Evolutionary conservation across 2,329 filamentous ascomycete species (phyloP).

Genomic region (Aspergillus fumigatiaffinis): DNA sequence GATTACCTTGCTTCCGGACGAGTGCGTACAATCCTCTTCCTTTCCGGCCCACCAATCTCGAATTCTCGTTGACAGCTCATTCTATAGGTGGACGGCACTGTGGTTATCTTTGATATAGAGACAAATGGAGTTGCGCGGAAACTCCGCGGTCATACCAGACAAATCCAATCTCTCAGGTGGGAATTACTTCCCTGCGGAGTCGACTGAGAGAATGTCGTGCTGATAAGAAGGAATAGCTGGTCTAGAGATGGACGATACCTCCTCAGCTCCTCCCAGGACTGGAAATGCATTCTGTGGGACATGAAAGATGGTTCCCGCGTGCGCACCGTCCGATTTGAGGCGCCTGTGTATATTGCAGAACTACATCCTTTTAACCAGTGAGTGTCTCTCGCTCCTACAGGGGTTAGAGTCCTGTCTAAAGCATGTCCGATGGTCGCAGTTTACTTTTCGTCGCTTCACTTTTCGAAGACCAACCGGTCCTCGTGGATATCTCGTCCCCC

Average conservation of each 20-base stretch:
- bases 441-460: conserved; percentile 84
- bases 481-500: conserved; percentile 73
- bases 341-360: conserved; percentile 93
- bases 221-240: conserved; percentile 57
- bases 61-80: conserved; percentile 13
- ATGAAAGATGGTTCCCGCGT: conserved; percentile 67
- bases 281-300: conserved; percentile 96
- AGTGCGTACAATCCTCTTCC: conserved; percentile 43
- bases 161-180: conserved; percentile 79
- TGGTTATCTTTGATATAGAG: conserved; percentile 95
- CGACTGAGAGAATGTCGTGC: conserved; percentile 1
- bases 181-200: neutral
- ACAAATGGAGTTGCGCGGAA: conserved; percentile 96
- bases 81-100: conserved; percentile 72
- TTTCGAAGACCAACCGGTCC: conserved; percentile 85
- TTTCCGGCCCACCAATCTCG: neutral
- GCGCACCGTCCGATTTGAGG: conserved; percentile 84
- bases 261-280: conserved; percentile 89
- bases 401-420: conserved; percentile 3
- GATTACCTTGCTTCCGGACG: conserved; percentile 93
- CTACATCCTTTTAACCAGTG: conserved; percentile 88
- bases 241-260: conserved; percentile 87
- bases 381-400: conserved; percentile 23
- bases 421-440: conserved; percentile 40
- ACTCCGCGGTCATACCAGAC: conserved; percentile 84